These are phyloP conservation scores for Acorus gramineus DNA, from an alignment of 106 monocot species.

Conservation along the genomic window DNA sequence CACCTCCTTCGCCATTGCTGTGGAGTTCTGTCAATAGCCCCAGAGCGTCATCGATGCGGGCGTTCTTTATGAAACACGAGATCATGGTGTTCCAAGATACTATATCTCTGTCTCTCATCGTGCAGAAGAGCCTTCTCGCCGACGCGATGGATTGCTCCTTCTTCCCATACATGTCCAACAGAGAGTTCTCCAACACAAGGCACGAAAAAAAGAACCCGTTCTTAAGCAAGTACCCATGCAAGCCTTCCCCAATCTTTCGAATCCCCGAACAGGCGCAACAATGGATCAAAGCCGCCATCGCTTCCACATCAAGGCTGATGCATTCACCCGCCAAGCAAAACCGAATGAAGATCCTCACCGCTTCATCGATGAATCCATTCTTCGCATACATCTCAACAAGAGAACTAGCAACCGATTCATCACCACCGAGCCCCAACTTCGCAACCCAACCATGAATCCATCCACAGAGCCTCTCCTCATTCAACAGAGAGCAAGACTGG, in stretches of 20 bases:
- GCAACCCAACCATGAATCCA: constrained; percentile 21
- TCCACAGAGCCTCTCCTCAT: constrained; percentile 6
- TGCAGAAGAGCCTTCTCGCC: constrained; percentile 13
- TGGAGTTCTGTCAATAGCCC: constrained; percentile 20
- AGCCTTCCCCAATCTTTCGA: constrained; percentile 9
- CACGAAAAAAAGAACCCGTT: constrained; percentile 9
- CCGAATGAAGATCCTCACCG: constrained; percentile 14
- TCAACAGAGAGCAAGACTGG: constrained; percentile 34
- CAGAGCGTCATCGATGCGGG: constrained; percentile 11
- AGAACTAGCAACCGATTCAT: constrained; percentile 20
- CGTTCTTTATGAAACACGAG: constrained; percentile 26
- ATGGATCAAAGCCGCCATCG: constrained; percentile 20
- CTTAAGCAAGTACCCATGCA: constrained; percentile 37
- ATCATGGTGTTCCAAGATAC: constrained; percentile 42
- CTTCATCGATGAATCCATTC: constrained; percentile 28
- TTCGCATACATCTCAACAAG: constrained; percentile 40
- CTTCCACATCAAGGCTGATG: constrained; percentile 1
- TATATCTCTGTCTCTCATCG: constrained; percentile 20
- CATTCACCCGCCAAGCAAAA: constrained; percentile 1
- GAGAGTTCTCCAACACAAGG: constrained; percentile 28
- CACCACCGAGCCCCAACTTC: constrained; percentile 11
- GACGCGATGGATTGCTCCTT: constrained; percentile 7
- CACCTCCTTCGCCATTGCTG: neutral
- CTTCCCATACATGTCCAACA: constrained; percentile 28
- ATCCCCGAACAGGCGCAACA: constrained; percentile 18